Evolutionary conservation across 2,329 filamentous ascomycete species (phyloP).

Genomic region (Coccinonectria pachysandricola): DNA sequence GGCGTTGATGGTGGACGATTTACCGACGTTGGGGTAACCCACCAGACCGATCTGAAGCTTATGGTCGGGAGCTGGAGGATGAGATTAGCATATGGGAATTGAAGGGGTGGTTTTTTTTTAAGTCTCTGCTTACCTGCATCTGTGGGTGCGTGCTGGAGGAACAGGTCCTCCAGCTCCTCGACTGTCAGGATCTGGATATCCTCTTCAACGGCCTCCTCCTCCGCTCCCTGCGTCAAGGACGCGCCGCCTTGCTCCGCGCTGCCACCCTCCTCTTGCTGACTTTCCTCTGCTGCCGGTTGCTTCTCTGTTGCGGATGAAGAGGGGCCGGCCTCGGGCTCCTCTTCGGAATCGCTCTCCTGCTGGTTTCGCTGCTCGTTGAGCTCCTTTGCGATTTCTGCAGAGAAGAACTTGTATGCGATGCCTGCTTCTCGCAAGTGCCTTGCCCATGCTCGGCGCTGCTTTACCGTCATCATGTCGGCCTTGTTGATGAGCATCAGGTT

Average conservation of each 20-base stretch:
- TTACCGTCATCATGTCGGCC: slow-evolving; percentile 93
- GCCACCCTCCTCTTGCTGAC: slow-evolving; percentile 19
- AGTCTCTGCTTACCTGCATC: slow-evolving; percentile 34
- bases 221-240: slow-evolving; percentile 19
- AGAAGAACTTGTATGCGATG: slow-evolving; percentile 94
- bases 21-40: slow-evolving; percentile 97
- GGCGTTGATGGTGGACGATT: slow-evolving; percentile 98
- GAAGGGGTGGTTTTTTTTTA: neutral
- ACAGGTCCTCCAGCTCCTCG: slow-evolving; percentile 83
- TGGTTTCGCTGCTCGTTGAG: slow-evolving; percentile 62
- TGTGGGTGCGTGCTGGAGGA: slow-evolving; percentile 59
- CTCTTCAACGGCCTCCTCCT: slow-evolving; percentile 33
- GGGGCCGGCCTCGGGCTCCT: slow-evolving; percentile 19
- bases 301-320: slow-evolving; percentile 9
- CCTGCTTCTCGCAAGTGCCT: slow-evolving; percentile 70
- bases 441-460: slow-evolving; percentile 77
- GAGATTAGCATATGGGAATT: slow-evolving; percentile 5
- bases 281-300: slow-evolving; percentile 8
- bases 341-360: slow-evolving; percentile 34
- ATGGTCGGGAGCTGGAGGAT: slow-evolving; percentile 31
- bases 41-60: slow-evolving; percentile 90
- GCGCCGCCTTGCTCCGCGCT: slow-evolving; percentile 16
- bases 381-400: slow-evolving; percentile 83
- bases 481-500: slow-evolving; percentile 96
- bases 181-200: slow-evolving; percentile 80